phyloP scores from a whole-genome alignment of 1,139 yeast genomes.

The Suhomyces maxii region DNA sequence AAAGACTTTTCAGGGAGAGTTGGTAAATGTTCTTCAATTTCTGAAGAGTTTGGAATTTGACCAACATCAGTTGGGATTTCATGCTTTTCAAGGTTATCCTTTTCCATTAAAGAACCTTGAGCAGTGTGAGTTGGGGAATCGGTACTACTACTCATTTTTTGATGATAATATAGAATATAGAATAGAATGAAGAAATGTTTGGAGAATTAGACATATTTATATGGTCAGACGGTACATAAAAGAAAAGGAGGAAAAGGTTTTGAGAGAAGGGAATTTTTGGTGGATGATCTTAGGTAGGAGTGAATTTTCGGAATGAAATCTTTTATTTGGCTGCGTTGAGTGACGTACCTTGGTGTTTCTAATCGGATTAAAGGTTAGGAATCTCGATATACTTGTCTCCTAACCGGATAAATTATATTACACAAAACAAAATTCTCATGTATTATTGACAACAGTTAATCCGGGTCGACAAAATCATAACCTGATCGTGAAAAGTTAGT shows the following conservation, averaged over 20 bases:
- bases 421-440: not conserved
- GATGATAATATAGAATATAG: too few relatives aligned
- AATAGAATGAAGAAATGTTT: not conserved
- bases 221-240: not conserved
- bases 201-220: not conserved
- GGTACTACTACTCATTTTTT: constrained; percentile 3
- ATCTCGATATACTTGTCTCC: not conserved
- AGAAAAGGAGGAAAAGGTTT: not conserved
- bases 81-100: constrained; percentile 15
- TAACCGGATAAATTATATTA: constrained; percentile 2
- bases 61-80: constrained; percentile 13
- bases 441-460: not conserved
- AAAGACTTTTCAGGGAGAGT: constrained; percentile 29
- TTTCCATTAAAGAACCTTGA: constrained; percentile 10
- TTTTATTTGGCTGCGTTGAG: constrained; percentile 4
- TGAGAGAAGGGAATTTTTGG: not conserved
- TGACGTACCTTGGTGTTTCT: constrained; percentile 4
- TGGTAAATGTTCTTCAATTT: constrained; percentile 17
- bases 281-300: not conserved
- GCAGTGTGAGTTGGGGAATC: constrained; percentile 8
- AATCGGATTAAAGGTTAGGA: not conserved
- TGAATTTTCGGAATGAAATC: constrained; percentile 1
- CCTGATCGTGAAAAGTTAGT: too few relatives aligned
- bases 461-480: not conserved
- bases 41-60: constrained; percentile 8